These are phyloP conservation scores for Rosellinia necatrix DNA, from an alignment of 2,329 filamentous ascomycete species.

Conservation along the genomic window DNA sequence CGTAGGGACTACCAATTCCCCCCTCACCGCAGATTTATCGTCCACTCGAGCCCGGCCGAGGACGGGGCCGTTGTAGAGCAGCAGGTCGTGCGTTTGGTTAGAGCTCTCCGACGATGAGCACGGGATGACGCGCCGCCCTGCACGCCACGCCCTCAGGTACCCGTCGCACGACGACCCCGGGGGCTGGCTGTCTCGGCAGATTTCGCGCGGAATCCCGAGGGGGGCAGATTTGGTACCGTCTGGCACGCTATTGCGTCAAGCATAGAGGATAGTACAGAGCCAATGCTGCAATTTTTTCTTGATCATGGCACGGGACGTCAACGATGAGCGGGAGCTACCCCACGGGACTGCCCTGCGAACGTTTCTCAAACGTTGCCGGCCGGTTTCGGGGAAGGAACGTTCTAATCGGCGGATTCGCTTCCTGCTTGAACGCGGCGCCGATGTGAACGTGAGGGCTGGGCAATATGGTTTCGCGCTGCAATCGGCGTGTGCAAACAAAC, in stretches of 20 bases:
- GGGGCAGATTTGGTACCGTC: neutral
- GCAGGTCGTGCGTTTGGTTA: slow-evolving; percentile 7
- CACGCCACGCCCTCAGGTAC: too few relatives aligned
- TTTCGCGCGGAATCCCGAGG: too few relatives aligned
- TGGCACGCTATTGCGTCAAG: neutral
- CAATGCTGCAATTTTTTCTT: neutral
- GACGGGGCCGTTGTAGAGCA: slow-evolving; percentile 3
- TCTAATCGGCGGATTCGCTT: neutral
- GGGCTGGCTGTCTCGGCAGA: too few relatives aligned
- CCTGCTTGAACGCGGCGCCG: neutral
- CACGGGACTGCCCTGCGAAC: neutral
- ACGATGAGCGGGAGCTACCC: neutral
- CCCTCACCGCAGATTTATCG: too few relatives aligned
- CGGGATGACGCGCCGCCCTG: neutral
- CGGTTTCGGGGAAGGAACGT: too few relatives aligned
- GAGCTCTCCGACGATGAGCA: slow-evolving; percentile 2
- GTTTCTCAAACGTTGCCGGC: neutral
- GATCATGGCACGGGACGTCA: neutral
- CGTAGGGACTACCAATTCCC: too few relatives aligned
- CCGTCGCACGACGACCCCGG: too few relatives aligned
- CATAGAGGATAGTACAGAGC: neutral
- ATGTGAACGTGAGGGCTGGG: neutral
- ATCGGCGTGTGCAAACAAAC: neutral
- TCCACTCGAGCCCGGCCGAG: neutral
- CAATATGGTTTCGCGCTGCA: slow-evolving; percentile 1